A percentile compares a stretch with the other conserved stretches of the same genome.
Conservation (phyloP, 768 basidiomycete species). For the Kwoniella botswanensis region DNA sequence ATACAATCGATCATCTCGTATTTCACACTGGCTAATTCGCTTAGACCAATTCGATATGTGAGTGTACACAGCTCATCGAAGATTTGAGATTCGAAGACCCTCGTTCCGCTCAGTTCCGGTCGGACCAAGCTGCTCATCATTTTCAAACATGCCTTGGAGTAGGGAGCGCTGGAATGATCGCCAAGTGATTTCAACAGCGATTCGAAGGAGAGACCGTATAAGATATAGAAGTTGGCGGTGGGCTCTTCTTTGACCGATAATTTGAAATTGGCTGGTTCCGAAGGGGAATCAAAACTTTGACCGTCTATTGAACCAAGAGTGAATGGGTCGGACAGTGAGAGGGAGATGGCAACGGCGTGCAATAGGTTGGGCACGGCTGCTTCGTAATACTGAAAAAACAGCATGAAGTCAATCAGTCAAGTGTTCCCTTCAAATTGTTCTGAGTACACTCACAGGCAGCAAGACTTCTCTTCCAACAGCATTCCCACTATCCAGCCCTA, state of each 20-base stretch:
- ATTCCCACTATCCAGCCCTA: conserved; percentile 74
- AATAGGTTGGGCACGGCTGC: conserved; percentile 81
- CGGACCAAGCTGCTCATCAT: conserved; percentile 79
- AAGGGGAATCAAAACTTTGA: conserved; percentile 35
- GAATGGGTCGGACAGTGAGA: conserved; percentile 71
- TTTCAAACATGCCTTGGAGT: conserved; percentile 67
- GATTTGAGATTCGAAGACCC: conserved; percentile 76
- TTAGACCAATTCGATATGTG: conserved; percentile 87
- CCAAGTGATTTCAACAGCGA: conserved; percentile 63
- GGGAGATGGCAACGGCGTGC: conserved; percentile 79
- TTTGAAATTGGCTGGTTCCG: conserved; percentile 10
- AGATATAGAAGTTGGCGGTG: conserved; percentile 74
- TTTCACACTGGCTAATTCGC: conserved; percentile 75
- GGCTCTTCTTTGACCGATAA: conserved; percentile 37
- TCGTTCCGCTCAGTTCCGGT: conserved; percentile 78
- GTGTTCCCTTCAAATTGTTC: neutral
- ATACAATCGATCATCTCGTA: conserved; percentile 74
- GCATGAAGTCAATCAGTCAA: neutral
- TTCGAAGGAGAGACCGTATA: conserved; percentile 95
- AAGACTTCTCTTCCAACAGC: conserved; percentile 89
- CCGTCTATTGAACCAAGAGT: conserved; percentile 81
- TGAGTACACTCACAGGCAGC: conserved; percentile 70
- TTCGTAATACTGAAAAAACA: conserved; percentile 73
- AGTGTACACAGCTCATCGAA: conserved; percentile 89
- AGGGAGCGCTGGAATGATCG: conserved; percentile 31